A percentile compares a stretch with the other conserved stretches of the same genome.
These are phyloP conservation scores for Parafenestella ontariensis DNA, from an alignment of 2,329 filamentous ascomycete genomes.

Conservation along the genomic window DNA sequence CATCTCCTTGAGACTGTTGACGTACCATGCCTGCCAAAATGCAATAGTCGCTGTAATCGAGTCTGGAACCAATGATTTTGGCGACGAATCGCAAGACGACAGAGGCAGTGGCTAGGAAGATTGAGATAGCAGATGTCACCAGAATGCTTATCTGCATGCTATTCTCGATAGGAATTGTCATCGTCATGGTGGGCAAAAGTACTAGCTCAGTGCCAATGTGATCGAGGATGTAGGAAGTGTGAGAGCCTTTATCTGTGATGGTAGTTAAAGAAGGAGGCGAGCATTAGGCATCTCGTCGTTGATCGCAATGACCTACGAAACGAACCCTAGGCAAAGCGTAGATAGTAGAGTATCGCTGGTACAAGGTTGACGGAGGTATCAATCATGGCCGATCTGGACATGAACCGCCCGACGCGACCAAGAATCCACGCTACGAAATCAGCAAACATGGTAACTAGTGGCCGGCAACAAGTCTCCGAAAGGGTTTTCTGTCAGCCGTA, in stretches of 20 bases:
- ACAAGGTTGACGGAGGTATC: not conserved
- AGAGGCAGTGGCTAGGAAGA: constrained; percentile 12
- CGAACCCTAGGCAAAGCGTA: not conserved
- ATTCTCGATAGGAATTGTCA: constrained; percentile 18
- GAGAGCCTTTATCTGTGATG: not conserved
- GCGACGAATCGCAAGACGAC: constrained; percentile 17
- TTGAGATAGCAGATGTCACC: constrained; percentile 11
- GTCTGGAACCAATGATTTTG: constrained; percentile 8
- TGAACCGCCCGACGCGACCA: not conserved
- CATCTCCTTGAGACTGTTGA: not conserved
- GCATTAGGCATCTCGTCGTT: not conserved
- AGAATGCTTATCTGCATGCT: constrained; percentile 12
- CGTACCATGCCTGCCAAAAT: constrained; percentile 17
- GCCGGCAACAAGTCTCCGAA: not conserved
- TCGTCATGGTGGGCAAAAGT: not conserved
- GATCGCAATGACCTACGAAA: not conserved
- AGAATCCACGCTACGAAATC: not conserved
- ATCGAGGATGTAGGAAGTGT: not conserved
- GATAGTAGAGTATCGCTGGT: not conserved
- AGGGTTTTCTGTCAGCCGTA: not conserved
- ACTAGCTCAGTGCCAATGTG: not conserved
- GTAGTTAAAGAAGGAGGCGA: not conserved
- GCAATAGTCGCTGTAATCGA: constrained; percentile 24
- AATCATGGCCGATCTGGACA: not conserved
- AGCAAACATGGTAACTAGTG: not conserved